Conservation (phyloP, 1,284 basidiomycete genomes). For the Cryptococcus sp. region DNA sequence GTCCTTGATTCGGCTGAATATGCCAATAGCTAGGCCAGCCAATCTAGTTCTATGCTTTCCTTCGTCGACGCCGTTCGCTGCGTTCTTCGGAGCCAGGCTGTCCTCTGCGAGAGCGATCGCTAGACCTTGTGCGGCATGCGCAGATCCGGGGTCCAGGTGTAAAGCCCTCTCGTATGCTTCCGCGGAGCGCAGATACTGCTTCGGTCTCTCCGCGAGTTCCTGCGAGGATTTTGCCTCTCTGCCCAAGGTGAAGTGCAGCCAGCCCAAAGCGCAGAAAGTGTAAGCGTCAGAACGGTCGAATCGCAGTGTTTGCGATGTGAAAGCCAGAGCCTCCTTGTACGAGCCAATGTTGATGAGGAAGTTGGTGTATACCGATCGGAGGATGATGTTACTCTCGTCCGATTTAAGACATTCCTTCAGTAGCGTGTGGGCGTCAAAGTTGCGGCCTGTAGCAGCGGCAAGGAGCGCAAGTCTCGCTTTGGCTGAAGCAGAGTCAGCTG, state of each 20-base stretch:
- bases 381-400: slow-evolving; percentile 45
- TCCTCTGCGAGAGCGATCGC: slow-evolving; percentile 91
- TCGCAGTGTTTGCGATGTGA: slow-evolving; percentile 80
- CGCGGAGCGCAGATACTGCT: slow-evolving; percentile 75
- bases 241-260: slow-evolving; percentile 78
- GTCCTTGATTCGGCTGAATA: slow-evolving; percentile 86
- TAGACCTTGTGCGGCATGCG: slow-evolving; percentile 87
- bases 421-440: slow-evolving; percentile 78
- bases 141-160: slow-evolving; percentile 75
- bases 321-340: slow-evolving; percentile 74
- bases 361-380: slow-evolving; percentile 76
- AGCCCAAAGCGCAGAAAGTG: slow-evolving; percentile 82
- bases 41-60: slow-evolving; percentile 63
- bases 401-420: slow-evolving; percentile 73
- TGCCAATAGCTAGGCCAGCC: slow-evolving; percentile 77
- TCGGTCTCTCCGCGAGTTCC: slow-evolving; percentile 71
- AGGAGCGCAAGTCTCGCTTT: slow-evolving; percentile 86
- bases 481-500: slow-evolving; percentile 58
- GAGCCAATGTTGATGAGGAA: slow-evolving; percentile 67
- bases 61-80: slow-evolving; percentile 59
- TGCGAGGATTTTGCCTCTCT: slow-evolving; percentile 59
- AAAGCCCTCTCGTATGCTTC: slow-evolving; percentile 91
- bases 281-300: slow-evolving; percentile 84
- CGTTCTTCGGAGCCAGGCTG: slow-evolving; percentile 61
- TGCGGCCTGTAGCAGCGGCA: slow-evolving; percentile 65